A percentile compares a stretch with the other conserved stretches of the same genome.
These are phyloP conservation scores for Fagus sylvatica DNA, from an alignment of 306 rosid species.

Conservation along the genomic window DNA sequence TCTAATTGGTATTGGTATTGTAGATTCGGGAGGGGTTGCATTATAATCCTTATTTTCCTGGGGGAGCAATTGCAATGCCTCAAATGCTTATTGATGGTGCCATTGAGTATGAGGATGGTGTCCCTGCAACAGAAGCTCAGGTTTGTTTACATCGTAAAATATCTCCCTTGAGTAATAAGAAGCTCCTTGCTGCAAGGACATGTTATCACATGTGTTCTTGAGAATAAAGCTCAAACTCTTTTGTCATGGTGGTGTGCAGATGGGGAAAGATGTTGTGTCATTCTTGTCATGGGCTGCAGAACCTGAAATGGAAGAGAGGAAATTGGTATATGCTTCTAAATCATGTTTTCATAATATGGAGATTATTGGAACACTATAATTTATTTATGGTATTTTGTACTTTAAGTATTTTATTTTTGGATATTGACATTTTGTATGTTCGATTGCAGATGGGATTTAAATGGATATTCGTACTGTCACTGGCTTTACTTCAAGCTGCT, in stretches of 20 bases:
- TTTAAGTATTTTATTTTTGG: background rate
- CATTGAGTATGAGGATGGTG: conserved; percentile 91
- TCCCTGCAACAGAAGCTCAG: conserved; percentile 95
- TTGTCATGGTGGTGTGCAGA: conserved; percentile 46
- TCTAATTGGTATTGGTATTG: conserved; percentile 31
- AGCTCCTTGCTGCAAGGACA: background rate
- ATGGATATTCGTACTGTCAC: conserved; percentile 91
- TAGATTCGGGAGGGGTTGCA: conserved; percentile 95
- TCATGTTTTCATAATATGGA: background rate
- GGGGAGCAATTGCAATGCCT: conserved; percentile 99
- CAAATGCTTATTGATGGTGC: conserved; percentile 99
- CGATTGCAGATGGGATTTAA: conserved; percentile 94
- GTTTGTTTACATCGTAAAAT: conserved; percentile 32
- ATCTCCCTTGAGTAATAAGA: background rate
- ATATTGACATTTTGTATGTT: conserved; percentile 1
- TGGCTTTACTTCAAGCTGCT: conserved; percentile 92
- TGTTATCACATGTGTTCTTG: background rate
- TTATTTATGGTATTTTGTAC: background rate
- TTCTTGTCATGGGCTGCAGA: conserved; percentile 96
- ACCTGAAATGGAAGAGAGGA: conserved; percentile 99
- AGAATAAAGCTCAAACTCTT: conserved; percentile 12
- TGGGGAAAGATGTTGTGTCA: conserved; percentile 94
- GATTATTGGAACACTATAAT: background rate
- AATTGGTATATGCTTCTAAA: conserved; percentile 59
- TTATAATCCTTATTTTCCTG: conserved; percentile 96